Evolutionary conservation across 768 basidiomycete genomes (phyloP).

Genomic region (Omphalotus guepiniiformis): DNA sequence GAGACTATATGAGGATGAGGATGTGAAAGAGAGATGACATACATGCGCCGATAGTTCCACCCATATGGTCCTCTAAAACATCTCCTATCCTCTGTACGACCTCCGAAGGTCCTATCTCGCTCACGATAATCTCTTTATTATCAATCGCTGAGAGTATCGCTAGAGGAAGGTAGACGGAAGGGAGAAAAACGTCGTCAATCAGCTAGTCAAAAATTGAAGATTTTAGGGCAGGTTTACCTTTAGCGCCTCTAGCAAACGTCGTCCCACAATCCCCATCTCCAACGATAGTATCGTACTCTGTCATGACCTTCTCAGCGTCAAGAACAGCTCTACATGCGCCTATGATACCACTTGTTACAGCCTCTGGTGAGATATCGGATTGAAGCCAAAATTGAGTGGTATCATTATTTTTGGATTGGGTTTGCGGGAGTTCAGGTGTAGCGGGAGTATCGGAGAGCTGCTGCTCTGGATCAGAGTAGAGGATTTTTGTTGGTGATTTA

Average conservation of each 20-base stretch:
- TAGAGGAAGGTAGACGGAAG: too few relatives aligned
- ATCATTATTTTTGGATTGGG: background rate
- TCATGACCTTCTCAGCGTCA: slow-evolving; percentile 45
- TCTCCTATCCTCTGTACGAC: slow-evolving; percentile 32
- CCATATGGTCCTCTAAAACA: slow-evolving; percentile 48
- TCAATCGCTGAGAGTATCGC: slow-evolving; percentile 31
- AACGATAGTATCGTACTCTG: slow-evolving; percentile 53
- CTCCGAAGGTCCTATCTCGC: slow-evolving; percentile 11
- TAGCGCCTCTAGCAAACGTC: slow-evolving; percentile 49
- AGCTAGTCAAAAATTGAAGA: too few relatives aligned
- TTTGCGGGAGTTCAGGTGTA: too few relatives aligned
- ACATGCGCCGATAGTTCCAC: slow-evolving; percentile 52
- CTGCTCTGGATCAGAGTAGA: background rate
- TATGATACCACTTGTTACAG: slow-evolving; percentile 26
- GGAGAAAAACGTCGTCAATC: too few relatives aligned
- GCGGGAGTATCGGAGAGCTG: background rate
- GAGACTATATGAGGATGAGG: slow-evolving; percentile 5
- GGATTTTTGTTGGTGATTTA: too few relatives aligned
- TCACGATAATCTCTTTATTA: slow-evolving; percentile 19
- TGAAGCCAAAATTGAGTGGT: slow-evolving; percentile 1
- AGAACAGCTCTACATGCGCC: slow-evolving; percentile 41
- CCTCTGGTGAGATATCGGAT: slow-evolving; percentile 5
- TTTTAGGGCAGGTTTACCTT: slow-evolving; percentile 23
- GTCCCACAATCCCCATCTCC: slow-evolving; percentile 65
- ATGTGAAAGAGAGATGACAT: too few relatives aligned